Evolutionary conservation across 139 green algal species (phyloP), one percentile per base, ranked within the genome.

Genomic region (Zygnema cylindricum): DNA sequence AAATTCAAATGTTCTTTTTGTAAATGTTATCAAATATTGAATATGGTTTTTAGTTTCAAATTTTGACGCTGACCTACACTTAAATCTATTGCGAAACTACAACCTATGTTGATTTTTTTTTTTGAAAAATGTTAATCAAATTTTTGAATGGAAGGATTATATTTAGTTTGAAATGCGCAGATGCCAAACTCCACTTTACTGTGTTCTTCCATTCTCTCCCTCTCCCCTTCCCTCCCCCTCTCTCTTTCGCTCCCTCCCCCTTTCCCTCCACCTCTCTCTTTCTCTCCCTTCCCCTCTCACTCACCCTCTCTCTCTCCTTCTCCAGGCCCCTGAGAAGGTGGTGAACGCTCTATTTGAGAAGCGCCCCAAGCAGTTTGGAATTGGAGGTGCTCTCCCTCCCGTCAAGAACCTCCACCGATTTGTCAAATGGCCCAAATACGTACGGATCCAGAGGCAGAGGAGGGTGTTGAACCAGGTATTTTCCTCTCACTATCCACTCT

Each of bases 371-470:
- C 95, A 89, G 40, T 99, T 98, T 92, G 95, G 97, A 54, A 96
- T 99, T 89, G 98, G 96, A 71, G 93, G 94, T 35, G 91, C 92
- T 1, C 95, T 97, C n/a, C 92, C 94, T 43, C 95, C 95, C 43
- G 98, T 98, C 93, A 93, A 92, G 43, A 96, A 99, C 90, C 91
- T 99, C 88, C 96, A 96, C 95, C 94, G 98, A 77, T 99, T 98
- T 88, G 98, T 99, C 2, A 98, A 98, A 94, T 99, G 98, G 98
- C 98, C 98, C 87, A 98, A 98, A 93, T 99, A 99, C 90, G 96
- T 99, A 84, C 96, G 97, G 87, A 94, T 99, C 82, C 98, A 99
- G 95, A 90, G 97, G n/a, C 96, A 98, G 92, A 95, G 96, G 89
- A 94, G 97, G 83, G 95, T 99, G 85, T 94, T 99, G 36, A 94